Conservation (phyloP, 352 stramenopile species). For the Pythium rhizo-oryzae region DNA sequence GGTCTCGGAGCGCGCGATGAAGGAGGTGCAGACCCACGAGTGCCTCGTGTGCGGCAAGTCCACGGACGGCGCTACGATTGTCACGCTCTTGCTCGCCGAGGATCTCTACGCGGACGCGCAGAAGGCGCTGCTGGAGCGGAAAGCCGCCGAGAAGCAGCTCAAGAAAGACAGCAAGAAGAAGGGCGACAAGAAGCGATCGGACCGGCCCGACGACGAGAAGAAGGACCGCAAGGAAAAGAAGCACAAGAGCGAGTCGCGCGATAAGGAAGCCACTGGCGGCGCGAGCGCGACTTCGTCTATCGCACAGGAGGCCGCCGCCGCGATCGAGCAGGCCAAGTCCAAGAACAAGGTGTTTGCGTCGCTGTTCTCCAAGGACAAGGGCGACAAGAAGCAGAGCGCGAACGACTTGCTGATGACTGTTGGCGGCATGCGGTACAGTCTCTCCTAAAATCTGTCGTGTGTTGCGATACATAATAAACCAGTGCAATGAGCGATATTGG, state of each 20-base stretch:
- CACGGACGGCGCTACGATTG: slow-evolving; percentile 55
- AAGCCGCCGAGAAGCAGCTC: slow-evolving; percentile 47
- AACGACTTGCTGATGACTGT: slow-evolving; percentile 89
- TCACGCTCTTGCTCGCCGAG: slow-evolving; percentile 62
- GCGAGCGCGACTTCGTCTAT: slow-evolving; percentile 31
- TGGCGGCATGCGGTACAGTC: slow-evolving; percentile 79
- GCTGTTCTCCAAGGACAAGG: slow-evolving; percentile 69
- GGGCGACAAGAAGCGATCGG: slow-evolving; percentile 35
- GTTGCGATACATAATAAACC: slow-evolving; percentile 1
- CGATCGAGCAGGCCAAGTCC: slow-evolving; percentile 69
- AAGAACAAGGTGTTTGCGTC: slow-evolving; percentile 83
- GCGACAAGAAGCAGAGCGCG: slow-evolving; percentile 64
- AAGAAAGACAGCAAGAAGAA: slow-evolving; percentile 56
- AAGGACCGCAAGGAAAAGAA: slow-evolving; percentile 24
- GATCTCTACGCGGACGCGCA: slow-evolving; percentile 57
- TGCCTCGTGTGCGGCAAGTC: slow-evolving; percentile 69
- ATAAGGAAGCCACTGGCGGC: neutral
- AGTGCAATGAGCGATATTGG: neutral
- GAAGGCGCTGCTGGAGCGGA: slow-evolving; percentile 46
- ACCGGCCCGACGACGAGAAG: slow-evolving; percentile 2
- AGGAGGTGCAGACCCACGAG: slow-evolving; percentile 76
- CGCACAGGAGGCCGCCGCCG: slow-evolving; percentile 54
- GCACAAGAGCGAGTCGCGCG: slow-evolving; percentile 16
- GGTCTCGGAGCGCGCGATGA: slow-evolving; percentile 85
- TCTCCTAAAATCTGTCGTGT: slow-evolving; percentile 48